Conservation (phyloP, 208 protist genomes). For the Angomonas deanei region DNA sequence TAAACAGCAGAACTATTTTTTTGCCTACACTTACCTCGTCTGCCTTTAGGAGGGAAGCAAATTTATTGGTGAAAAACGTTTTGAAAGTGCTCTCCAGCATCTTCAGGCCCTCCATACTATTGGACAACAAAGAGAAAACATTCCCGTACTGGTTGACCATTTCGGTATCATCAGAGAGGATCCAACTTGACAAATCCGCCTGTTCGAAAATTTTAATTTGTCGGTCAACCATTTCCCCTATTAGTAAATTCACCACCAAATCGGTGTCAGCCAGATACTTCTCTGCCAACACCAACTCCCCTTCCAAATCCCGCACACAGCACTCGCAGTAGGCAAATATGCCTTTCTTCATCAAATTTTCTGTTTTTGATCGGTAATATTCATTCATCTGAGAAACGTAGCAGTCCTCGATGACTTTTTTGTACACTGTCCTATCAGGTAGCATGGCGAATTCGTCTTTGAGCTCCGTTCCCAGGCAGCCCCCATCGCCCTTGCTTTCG, state of each 20-base stretch:
- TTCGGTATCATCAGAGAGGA: neutral
- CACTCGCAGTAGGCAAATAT: conserved; percentile 12
- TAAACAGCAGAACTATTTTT: neutral
- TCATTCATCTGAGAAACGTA: conserved; percentile 29
- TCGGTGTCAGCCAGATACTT: conserved; percentile 16
- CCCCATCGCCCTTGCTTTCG: neutral
- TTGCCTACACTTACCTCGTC: neutral
- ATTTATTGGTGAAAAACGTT: neutral
- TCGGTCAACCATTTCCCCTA: neutral
- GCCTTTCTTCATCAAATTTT: conserved; percentile 1
- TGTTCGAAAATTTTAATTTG: neutral
- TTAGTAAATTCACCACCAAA: neutral
- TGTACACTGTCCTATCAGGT: conserved; percentile 27
- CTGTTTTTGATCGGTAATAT: conserved; percentile 16
- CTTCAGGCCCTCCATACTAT: neutral
- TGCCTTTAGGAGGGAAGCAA: neutral
- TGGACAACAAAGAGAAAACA: neutral
- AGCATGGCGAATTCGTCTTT: conserved; percentile 43
- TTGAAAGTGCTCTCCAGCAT: neutral
- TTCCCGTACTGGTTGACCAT: neutral
- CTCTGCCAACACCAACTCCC: conserved; percentile 15
- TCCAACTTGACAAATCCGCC: neutral
- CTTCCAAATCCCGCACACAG: conserved; percentile 17
- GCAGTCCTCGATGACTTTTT: conserved; percentile 21
- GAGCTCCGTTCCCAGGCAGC: conserved; percentile 19